A percentile compares a stretch with the other conserved stretches of the same genome.
phyloP scores from a whole-genome alignment of 2,329 filamentous ascomycete species.

The Pyrenophora graminea region DNA sequence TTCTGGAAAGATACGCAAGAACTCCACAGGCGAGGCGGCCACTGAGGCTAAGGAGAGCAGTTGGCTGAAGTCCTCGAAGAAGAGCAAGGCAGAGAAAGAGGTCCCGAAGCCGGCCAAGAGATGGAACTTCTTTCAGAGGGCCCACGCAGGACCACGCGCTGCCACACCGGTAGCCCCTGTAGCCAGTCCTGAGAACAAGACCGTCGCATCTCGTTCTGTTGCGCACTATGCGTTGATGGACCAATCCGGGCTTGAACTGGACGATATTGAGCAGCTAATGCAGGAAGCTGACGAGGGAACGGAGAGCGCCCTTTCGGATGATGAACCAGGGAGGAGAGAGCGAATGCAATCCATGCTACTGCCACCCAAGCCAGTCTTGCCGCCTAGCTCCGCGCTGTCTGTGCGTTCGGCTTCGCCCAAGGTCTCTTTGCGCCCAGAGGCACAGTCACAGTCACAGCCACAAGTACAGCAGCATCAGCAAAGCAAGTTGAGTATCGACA shows the following conservation, averaged over 20 bases:
- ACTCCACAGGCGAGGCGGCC: conserved; percentile 25
- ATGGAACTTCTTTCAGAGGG: conserved; percentile 65
- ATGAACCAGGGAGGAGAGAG: conserved; percentile 32
- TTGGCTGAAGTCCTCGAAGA: conserved; percentile 45
- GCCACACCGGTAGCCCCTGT: conserved; percentile 39
- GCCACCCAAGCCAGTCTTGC: conserved; percentile 43
- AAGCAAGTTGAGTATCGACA: conserved; percentile 27
- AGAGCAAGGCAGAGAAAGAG: conserved; percentile 32
- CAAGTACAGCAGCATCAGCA: conserved; percentile 13
- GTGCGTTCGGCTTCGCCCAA: conserved; percentile 45
- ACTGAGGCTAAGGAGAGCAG: conserved; percentile 45
- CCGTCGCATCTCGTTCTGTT: conserved; percentile 49
- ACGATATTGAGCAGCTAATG: conserved; percentile 54
- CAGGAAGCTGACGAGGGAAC: conserved; percentile 46
- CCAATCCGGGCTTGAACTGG: conserved; percentile 50
- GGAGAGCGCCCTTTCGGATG: conserved; percentile 25
- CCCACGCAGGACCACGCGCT: conserved; percentile 49
- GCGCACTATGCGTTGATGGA: conserved; percentile 65
- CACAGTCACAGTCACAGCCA: conserved; percentile 17
- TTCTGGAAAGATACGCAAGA: conserved; percentile 29
- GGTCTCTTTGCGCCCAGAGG: conserved; percentile 36
- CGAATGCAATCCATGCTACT: conserved; percentile 47
- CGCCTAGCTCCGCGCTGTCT: conserved; percentile 28
- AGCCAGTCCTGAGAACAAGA: conserved; percentile 45
- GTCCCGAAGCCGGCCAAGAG: conserved; percentile 48